These are phyloP conservation scores for Chaetomiaceae sp. DNA, from an alignment of 2,329 filamentous ascomycete genomes.

Conservation along the genomic window DNA sequence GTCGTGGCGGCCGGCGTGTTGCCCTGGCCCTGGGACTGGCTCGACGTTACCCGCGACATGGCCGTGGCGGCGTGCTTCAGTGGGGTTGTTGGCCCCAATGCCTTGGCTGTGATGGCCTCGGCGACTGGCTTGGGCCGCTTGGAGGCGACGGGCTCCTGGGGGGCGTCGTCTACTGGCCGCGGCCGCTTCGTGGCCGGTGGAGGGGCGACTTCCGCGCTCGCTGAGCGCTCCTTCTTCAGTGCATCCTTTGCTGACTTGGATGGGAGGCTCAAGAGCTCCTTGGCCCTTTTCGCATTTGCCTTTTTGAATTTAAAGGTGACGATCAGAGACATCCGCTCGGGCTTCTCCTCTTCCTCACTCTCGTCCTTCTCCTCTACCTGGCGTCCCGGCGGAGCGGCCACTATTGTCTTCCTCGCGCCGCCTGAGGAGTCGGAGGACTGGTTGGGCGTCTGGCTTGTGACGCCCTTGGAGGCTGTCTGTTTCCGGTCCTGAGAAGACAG, in stretches of 20 bases:
- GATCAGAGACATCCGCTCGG: slow-evolving; percentile 28
- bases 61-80: slow-evolving; percentile 43
- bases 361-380: slow-evolving; percentile 31
- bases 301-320: slow-evolving; percentile 49
- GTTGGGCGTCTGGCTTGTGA: slow-evolving; percentile 19
- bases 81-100: slow-evolving; percentile 46
- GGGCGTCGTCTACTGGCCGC: slow-evolving; percentile 34
- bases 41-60: slow-evolving; percentile 53
- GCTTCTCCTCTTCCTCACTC: slow-evolving; percentile 27
- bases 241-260: slow-evolving; percentile 36
- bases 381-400: slow-evolving; percentile 30
- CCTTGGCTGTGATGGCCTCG: slow-evolving; percentile 31
- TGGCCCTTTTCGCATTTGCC: slow-evolving; percentile 40
- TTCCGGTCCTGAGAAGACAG: slow-evolving; percentile 32
- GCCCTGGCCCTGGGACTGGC: slow-evolving; percentile 46
- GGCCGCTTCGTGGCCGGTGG: slow-evolving; percentile 48
- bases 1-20: slow-evolving; percentile 47
- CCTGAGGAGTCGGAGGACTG: slow-evolving; percentile 33
- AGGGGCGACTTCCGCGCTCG: slow-evolving; percentile 39
- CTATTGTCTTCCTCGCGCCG: slow-evolving; percentile 35
- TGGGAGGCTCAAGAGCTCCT: slow-evolving; percentile 44
- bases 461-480: slow-evolving; percentile 28
- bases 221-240: slow-evolving; percentile 39
- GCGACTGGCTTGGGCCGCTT: slow-evolving; percentile 39
- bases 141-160: slow-evolving; percentile 34